Base-by-base conservation (phyloP, 2,329 filamentous ascomycete species). In the Grosmannia clavigera region DNA sequence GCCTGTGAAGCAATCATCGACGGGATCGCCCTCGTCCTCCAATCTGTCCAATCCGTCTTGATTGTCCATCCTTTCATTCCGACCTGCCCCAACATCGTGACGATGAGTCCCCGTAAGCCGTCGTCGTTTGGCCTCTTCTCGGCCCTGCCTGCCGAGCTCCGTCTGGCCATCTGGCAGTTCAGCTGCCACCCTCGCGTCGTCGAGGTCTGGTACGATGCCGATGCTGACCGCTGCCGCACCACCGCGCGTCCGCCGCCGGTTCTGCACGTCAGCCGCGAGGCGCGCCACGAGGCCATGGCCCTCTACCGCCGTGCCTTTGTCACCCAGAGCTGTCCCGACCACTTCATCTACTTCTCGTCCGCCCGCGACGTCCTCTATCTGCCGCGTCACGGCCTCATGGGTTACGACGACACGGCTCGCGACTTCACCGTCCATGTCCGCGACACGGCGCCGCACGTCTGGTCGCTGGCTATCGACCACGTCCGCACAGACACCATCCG, bases 391-490 rank as follows among this genome's bases (percentile, higher is more conserved):
- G 62, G 69, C 56, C 70, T 69, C 63, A 67, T 74, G 69, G 74
- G 74, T 58, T 76, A 76, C 66, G 71, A 72, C 65, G 74, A 69
- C 65, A 71, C 67, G 3, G 68, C 73, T 9, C 70, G 76, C 46
- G 74, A 76, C 53, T 76, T 78, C 58, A 68, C 70, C 3, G 64
- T 67, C 4, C 68, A 73, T 40, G 69, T 77, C 31, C 66, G 64
- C 33, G 68, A 69, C 38, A 67, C 72, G 1, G 67, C 72, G 35
- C 66, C 71, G 48, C 61, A 65, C 40, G 68, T 77, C 14, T 66
- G 67, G 52, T 69, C 71, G 40, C 68, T 79, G 7, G 77, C 76
- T 2, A 70, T 79, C 55, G 77, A 79, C 65, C 73, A 78, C 60
- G 75, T 79, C 40, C 70, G 70, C 33, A 68, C 72, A 19, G 68